Evolutionary conservation across 345 rosid species (phyloP), one percentile per base, ranked within the genome.

Genomic region (Citrus maxima): DNA sequence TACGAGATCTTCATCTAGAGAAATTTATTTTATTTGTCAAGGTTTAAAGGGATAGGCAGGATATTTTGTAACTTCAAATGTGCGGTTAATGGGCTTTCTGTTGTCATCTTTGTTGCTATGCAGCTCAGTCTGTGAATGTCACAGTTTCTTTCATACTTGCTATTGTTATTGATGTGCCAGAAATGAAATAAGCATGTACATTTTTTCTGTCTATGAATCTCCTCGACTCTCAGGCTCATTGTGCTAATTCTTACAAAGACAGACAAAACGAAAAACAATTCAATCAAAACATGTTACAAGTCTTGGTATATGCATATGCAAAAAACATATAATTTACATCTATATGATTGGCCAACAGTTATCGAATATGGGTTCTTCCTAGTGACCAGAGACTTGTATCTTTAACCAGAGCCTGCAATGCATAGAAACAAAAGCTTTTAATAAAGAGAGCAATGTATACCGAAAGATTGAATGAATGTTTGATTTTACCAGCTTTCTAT

Each of bases 331-430:
- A 32, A 73, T 58, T 16, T 63, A 75, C 78, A 64, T 9, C 1
- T 5, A 3, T 18, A 12, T 2, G 3, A 27, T 42, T 30, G 30
- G 69, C 80, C 32, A 7, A 49, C 21, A 67, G 65, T 46, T 27
- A 8, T 88, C 86, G 86, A 58, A 95, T 93, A 21, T 95, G 94
- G 40, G 98, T 90, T 77, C 95, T 79, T 67, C 98, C 99, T 38
- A 93, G 56, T 32, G 99, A 96, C 99, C 98, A 94, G 25, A 94
- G 93, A n/a, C 97, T 95, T 7, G 97, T 86, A 76, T 96, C 98
- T 84, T 89, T 94, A 74, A 94, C 97, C 0, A 93, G 94, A 78
- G 95, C 87, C 99, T 95, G 92, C 51, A 10, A 10, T 42, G 14
- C 66, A 40, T 54, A 42, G 38, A 69, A n/a, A 55, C 6, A 4